Base-by-base conservation (phyloP, 805 yeast species). In the Gaillardinia entomophila region DNA sequence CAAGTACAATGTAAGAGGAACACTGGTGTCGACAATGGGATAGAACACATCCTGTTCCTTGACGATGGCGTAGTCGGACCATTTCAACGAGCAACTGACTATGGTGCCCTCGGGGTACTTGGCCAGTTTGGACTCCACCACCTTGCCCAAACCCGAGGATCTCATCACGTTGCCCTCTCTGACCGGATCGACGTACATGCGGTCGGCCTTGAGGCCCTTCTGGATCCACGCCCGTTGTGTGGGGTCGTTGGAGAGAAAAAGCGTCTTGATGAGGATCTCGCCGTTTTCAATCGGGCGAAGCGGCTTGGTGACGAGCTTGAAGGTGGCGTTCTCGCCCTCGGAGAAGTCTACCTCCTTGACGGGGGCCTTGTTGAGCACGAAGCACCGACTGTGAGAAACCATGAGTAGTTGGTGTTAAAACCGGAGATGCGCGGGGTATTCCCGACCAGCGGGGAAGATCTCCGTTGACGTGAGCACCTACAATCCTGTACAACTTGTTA, bases 201-300 rank as follows among this genome's bases (percentile, higher is more conserved):
- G 43, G 16, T 36, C 45, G 6, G 48, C 37, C 26, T 42, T 38
- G 19, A 48, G 42, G 20, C 50, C 53, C 31, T 57, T 57, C 28
- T 54, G 53, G 28, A 61, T 60, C 63, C 62, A 58, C n/a, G 43
- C 45, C 46, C 66, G 51, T 40, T 58, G 64, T 12, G 55, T 42
- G 14, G 66, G 63, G 39, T 61, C 67, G 41, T 61, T 60, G 32
- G 65, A 59, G 27, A 60, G 41, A 33, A 46, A 47, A 35, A 58
- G 27, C 23, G 38, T 33, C 41, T 55, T 57, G 31, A 57, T 49
- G 25, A 49, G 45, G 16, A 57, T 36, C 36, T 57, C 50, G 16
- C 52, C 57, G 6, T 48, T 55, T 19, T 41, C 33, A 24, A 59
- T 35, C 3, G 32, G 35, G 14, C 37, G 29, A 30, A 42, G 29